Conservation (phyloP, 139 green algal species). For the Picochlorum sp. region DNA sequence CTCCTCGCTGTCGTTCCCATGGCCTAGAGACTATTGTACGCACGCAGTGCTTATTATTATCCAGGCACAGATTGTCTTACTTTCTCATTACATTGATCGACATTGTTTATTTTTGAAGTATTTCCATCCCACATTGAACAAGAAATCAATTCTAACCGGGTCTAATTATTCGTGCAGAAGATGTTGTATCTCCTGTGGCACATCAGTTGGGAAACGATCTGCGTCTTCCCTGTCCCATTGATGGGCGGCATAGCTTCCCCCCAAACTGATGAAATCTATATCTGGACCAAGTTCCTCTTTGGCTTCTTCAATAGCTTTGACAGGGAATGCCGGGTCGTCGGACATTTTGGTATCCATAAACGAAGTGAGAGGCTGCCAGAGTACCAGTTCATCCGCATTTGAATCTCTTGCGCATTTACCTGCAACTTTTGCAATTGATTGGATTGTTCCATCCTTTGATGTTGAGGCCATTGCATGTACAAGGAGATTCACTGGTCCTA, state of each 20-base stretch:
- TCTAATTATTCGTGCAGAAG: too few relatives aligned
- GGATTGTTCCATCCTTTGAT: neutral
- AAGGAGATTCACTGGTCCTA: constrained; percentile 3
- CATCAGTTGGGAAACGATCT: neutral
- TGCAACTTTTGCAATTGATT: neutral
- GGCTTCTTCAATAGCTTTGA: constrained; percentile 1
- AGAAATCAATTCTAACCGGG: neutral
- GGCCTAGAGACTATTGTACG: too few relatives aligned
- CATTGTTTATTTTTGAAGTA: too few relatives aligned
- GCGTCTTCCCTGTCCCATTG: constrained; percentile 5
- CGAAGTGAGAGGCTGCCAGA: constrained; percentile 13
- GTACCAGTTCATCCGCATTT: constrained; percentile 6
- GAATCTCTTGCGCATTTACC: constrained; percentile 4
- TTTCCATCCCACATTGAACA: neutral
- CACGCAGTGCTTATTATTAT: too few relatives aligned
- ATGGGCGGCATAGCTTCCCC: constrained; percentile 6
- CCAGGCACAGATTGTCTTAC: too few relatives aligned
- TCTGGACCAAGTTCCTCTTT: neutral
- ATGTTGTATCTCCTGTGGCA: neutral
- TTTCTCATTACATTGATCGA: too few relatives aligned
- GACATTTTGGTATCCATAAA: neutral
- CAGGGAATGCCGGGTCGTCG: neutral
- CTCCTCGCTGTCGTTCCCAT: too few relatives aligned
- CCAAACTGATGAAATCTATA: neutral
- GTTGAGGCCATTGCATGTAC: constrained; percentile 11